Evolutionary conservation across 192 early-diverging fungal genomes (phyloP).

Genomic region (Coemansia sp.): DNA sequence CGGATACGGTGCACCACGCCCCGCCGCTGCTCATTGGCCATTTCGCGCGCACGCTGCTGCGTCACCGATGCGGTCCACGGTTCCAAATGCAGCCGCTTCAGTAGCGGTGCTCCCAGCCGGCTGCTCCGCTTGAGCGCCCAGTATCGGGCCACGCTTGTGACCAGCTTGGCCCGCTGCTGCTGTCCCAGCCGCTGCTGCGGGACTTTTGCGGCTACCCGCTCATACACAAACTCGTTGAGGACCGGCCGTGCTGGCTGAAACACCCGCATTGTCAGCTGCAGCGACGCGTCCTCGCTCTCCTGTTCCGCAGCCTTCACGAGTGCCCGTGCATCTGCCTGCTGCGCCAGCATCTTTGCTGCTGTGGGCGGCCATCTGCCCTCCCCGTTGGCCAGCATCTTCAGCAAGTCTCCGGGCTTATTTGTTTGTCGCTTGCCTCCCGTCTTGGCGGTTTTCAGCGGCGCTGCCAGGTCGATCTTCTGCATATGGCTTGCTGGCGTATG

Average conservation of each 20-base stretch:
- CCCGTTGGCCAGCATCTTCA: background rate
- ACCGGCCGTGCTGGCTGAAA: constrained; percentile 43
- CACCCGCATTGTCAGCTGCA: constrained; percentile 43
- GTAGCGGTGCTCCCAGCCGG: constrained; percentile 87
- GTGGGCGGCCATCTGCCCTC: background rate
- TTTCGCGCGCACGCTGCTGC: constrained; percentile 73
- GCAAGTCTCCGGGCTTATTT: background rate
- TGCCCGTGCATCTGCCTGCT: constrained; percentile 7
- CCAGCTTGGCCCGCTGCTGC: constrained; percentile 15
- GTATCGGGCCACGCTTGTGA: constrained; percentile 70
- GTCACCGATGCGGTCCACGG: constrained; percentile 89
- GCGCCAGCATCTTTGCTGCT: constrained; percentile 3
- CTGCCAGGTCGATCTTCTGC: constrained; percentile 27
- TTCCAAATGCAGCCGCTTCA: constrained; percentile 95
- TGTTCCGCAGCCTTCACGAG: constrained; percentile 8
- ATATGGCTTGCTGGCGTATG: constrained; percentile 71
- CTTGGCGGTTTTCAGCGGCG: constrained; percentile 21
- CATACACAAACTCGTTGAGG: constrained; percentile 35
- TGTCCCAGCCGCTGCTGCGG: constrained; percentile 1
- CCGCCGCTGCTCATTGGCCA: constrained; percentile 68
- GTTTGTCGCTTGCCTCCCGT: constrained; percentile 1
- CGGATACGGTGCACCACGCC: constrained; percentile 61
- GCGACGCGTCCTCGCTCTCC: constrained; percentile 25
- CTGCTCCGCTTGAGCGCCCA: constrained; percentile 93
- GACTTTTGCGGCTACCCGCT: background rate